Evolutionary conservation across 371 early-diverging fungal species (phyloP).

Genomic region (Astathelohania contejeani): DNA sequence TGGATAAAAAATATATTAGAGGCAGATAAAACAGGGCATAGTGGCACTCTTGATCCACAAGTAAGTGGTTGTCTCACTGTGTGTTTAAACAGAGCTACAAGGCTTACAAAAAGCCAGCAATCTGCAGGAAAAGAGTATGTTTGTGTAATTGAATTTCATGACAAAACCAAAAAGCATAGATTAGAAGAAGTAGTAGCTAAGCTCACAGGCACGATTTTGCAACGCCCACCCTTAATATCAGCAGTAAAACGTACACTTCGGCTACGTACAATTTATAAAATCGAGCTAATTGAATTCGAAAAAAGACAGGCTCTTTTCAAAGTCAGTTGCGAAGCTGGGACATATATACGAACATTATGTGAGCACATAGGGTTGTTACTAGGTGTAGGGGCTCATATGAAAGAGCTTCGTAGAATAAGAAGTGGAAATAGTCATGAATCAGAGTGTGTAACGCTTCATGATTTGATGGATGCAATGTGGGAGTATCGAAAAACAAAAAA

Average conservation of each 20-base stretch:
- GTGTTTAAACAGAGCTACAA: constrained; percentile 91
- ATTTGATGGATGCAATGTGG: constrained; percentile 93
- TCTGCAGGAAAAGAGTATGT: constrained; percentile 94
- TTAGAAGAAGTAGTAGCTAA: constrained; percentile 63
- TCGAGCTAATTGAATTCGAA: constrained; percentile 80
- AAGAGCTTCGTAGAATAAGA: constrained; percentile 90
- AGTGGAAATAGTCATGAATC: constrained; percentile 78
- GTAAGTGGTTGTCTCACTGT: constrained; percentile 97
- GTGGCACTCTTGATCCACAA: constrained; percentile 96
- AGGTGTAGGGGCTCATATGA: constrained; percentile 95
- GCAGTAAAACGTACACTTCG: constrained; percentile 98
- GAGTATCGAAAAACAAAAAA: constrained; percentile 80
- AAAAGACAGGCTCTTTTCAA: constrained; percentile 83
- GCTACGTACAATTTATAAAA: constrained; percentile 87
- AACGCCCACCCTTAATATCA: constrained; percentile 95
- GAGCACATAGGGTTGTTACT: constrained; percentile 89
- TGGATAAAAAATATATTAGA: constrained; percentile 95
- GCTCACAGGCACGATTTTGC: constrained; percentile 88
- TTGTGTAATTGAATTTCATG: constrained; percentile 78
- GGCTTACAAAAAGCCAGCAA: constrained; percentile 95
- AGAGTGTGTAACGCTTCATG: constrained; percentile 84
- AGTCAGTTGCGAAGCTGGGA: constrained; percentile 97
- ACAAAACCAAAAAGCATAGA: constrained; percentile 54
- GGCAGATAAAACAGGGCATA: constrained; percentile 96
- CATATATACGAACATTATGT: constrained; percentile 96